Evolutionary conservation across 164 flowering plant species (phyloP).

Genomic region (Aristolochia californica): DNA sequence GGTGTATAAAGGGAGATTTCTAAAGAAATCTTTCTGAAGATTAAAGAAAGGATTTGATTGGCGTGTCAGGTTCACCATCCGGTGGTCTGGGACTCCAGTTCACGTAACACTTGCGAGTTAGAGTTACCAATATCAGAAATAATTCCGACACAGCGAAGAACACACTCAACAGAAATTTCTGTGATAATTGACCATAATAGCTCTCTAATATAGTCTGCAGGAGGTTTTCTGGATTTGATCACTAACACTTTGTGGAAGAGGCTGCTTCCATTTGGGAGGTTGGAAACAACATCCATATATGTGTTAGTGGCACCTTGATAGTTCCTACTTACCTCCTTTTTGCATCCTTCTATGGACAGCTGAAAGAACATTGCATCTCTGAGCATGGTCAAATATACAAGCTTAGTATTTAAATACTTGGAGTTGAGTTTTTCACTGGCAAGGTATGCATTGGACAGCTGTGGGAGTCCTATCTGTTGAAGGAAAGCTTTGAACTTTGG

Average conservation of each 20-base stretch:
- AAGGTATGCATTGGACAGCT: slow-evolving; percentile 8
- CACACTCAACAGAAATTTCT: slow-evolving; percentile 6
- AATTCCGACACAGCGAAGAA: slow-evolving; percentile 18
- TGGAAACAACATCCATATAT: slow-evolving; percentile 11
- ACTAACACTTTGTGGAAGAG: slow-evolving; percentile 17
- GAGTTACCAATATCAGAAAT: slow-evolving; percentile 10
- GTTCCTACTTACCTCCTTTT: not conserved
- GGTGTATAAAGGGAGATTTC: slow-evolving; percentile 14
- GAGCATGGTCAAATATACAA: slow-evolving; percentile 12
- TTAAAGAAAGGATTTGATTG: slow-evolving; percentile 12
- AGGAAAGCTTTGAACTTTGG: slow-evolving; percentile 19
- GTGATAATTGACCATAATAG: slow-evolving; percentile 6
- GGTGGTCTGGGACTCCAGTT: slow-evolving; percentile 14
- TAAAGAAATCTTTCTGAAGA: slow-evolving; percentile 18
- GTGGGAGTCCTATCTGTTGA: slow-evolving; percentile 17
- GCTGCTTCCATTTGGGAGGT: slow-evolving; percentile 22
- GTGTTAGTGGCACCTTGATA: slow-evolving; percentile 1
- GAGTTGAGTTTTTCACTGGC: slow-evolving; percentile 11
- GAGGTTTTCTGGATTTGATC: slow-evolving; percentile 5
- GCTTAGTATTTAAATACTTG: slow-evolving; percentile 13
- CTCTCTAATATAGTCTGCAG: slow-evolving; percentile 10
- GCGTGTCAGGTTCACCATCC: slow-evolving; percentile 25
- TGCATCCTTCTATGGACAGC: slow-evolving; percentile 18
- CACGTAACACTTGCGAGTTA: slow-evolving; percentile 8
- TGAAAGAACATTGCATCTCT: slow-evolving; percentile 19